Evolutionary conservation across 129 eudicot species (phyloP).

Genomic region (Cynara cardunculus): DNA sequence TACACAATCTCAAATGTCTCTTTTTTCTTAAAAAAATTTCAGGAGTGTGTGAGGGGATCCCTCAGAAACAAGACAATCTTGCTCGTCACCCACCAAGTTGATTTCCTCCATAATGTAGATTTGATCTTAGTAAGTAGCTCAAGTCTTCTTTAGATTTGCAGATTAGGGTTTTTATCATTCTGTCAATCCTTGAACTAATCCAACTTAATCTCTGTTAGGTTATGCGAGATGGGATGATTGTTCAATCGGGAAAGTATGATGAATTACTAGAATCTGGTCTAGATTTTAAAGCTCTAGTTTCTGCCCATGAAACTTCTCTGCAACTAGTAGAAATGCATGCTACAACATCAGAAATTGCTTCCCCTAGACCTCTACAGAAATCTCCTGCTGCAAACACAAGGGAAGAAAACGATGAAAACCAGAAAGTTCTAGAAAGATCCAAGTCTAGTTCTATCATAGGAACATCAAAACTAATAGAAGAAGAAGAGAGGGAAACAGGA

Average conservation of each 20-base stretch:
- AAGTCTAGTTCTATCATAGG: slow-evolving; percentile 43
- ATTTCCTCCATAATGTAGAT: slow-evolving; percentile 53
- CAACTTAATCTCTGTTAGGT: slow-evolving; percentile 40
- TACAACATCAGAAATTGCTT: slow-evolving; percentile 1
- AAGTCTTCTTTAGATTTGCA: neutral
- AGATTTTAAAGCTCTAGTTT: slow-evolving; percentile 59
- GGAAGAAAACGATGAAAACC: slow-evolving; percentile 44
- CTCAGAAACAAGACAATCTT: slow-evolving; percentile 47
- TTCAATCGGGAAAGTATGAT: slow-evolving; percentile 73
- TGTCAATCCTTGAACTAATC: no score
- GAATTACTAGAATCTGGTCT: slow-evolving; percentile 54
- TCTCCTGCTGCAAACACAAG: slow-evolving; percentile 30
- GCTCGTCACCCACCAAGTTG: slow-evolving; percentile 66
- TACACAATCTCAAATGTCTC: no score
- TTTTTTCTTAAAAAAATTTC: no score
- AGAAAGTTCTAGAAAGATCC: slow-evolving; percentile 32
- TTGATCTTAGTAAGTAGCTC: slow-evolving; percentile 36
- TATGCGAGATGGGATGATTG: slow-evolving; percentile 87
- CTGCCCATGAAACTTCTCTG: slow-evolving; percentile 81
- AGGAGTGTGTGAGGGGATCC: slow-evolving; percentile 55
- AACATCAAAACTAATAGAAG: slow-evolving; percentile 77
- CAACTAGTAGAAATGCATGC: slow-evolving; percentile 60
- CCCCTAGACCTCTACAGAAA: slow-evolving; percentile 37
- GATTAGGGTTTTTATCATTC: neutral
- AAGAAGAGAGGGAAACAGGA: slow-evolving; percentile 89